Evolutionary conservation across 1,284 basidiomycete species (phyloP).

Genomic region (Mycosarcoma maydis): DNA sequence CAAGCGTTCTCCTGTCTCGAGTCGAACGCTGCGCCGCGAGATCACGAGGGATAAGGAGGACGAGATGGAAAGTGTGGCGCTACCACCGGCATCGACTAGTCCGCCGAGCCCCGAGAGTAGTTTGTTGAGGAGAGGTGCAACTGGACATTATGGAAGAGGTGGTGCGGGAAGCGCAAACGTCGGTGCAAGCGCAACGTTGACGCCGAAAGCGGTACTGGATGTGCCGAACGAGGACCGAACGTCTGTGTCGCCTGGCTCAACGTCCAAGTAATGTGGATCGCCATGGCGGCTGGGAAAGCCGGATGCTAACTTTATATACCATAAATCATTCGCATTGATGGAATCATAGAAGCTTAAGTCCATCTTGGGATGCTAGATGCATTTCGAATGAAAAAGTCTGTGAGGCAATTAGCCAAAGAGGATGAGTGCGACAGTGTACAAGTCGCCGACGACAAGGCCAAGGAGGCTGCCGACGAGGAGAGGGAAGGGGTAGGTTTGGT

Average conservation of each 20-base stretch:
- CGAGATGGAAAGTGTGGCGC: constrained; percentile 8
- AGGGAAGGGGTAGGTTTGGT: constrained; percentile 43
- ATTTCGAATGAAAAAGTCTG: too few relatives aligned
- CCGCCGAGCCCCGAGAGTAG: too few relatives aligned
- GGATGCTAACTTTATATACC: too few relatives aligned
- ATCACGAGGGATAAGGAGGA: constrained; percentile 9
- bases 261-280: too few relatives aligned
- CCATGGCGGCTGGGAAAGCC: too few relatives aligned
- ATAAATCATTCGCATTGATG: too few relatives aligned
- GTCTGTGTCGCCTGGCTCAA: constrained; percentile 18
- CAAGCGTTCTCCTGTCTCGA: not conserved
- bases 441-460: constrained; percentile 6
- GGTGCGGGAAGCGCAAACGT: not conserved
- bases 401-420: constrained; percentile 21
- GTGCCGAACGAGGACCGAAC: constrained; percentile 16
- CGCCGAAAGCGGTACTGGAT: constrained; percentile 21
- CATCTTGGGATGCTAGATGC: too few relatives aligned
- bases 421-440: constrained; percentile 10
- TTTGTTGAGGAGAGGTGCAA: too few relatives aligned
- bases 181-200: not conserved
- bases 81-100: constrained; percentile 7
- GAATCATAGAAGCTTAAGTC: too few relatives aligned
- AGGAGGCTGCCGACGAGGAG: constrained; percentile 12
- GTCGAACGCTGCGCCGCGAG: constrained; percentile 4
- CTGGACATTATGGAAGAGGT: not conserved